phyloP scores from a whole-genome alignment of 1,284 basidiomycete genomes.

The Melampsora medusae region DNA sequence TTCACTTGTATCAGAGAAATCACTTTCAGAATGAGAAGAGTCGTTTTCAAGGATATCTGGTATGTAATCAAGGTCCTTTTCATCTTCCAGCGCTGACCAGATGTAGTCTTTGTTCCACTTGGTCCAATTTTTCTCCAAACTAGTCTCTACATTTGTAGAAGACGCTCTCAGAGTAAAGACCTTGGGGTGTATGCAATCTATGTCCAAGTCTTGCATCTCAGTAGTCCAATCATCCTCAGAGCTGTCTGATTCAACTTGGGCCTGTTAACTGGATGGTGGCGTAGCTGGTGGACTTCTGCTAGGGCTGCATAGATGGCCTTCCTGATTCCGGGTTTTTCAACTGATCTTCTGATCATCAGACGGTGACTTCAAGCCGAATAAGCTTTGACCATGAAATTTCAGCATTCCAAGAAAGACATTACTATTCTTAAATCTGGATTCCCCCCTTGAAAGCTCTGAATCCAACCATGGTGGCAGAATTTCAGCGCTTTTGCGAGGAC shows the following conservation, averaged over 20 bases:
- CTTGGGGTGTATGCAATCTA: neutral
- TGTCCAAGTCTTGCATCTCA: neutral
- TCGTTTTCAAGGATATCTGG: neutral
- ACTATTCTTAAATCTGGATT: too few relatives aligned
- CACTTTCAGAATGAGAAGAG: neutral
- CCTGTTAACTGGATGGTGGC: neutral
- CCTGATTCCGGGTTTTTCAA: neutral
- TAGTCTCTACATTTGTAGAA: too few relatives aligned
- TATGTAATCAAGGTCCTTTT: too few relatives aligned
- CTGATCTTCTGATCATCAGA: neutral
- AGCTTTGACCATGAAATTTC: conserved; percentile 4
- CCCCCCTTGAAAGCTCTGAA: too few relatives aligned
- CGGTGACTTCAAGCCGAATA: neutral
- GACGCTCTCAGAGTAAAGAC: neutral
- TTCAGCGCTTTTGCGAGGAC: too few relatives aligned
- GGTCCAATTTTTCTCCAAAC: too few relatives aligned
- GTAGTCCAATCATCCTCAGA: neutral
- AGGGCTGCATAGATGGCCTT: neutral
- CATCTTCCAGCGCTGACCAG: too few relatives aligned
- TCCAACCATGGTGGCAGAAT: too few relatives aligned
- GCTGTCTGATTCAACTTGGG: neutral
- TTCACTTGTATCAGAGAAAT: neutral
- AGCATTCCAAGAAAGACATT: conserved; percentile 29
- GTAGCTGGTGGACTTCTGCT: neutral
- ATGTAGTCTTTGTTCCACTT: too few relatives aligned